Evolutionary conservation across 257 asterid genomes (phyloP).

Genomic region (Penstemon barbatus): DNA sequence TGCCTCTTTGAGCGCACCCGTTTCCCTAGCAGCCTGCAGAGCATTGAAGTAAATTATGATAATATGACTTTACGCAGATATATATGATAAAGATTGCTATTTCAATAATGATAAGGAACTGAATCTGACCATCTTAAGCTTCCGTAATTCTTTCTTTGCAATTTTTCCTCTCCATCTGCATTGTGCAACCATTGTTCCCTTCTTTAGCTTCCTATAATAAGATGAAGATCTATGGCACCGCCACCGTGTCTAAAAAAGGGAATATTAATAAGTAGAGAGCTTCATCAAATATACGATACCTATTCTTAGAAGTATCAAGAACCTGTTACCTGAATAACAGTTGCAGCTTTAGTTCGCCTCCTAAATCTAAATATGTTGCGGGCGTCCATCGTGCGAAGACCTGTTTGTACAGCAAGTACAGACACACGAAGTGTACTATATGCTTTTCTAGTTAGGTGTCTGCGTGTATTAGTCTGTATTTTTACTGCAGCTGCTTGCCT

Average conservation of each 20-base stretch:
- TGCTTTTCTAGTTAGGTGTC: conserved; percentile 61
- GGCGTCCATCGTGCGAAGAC: conserved; percentile 77
- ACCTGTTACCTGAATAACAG: conserved; percentile 70
- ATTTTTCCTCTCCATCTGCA: conserved; percentile 86
- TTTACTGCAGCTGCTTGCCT: conserved; percentile 85
- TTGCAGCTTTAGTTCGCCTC: conserved; percentile 83
- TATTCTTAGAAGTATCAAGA: conserved; percentile 19
- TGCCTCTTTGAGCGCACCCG: conserved; percentile 99
- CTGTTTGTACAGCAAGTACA: conserved; percentile 79
- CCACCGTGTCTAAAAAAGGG: conserved; percentile 70
- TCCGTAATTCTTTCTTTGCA: conserved; percentile 77
- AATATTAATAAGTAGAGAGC: conserved; percentile 31
- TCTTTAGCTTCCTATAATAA: conserved; percentile 63
- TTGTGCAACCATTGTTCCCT: conserved; percentile 73
- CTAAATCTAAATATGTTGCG: conserved; percentile 53
- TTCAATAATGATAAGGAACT: conserved; percentile 30
- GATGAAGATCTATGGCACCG: conserved; percentile 69
- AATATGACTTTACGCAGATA: too few relatives aligned
- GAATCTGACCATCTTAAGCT: conserved; percentile 79
- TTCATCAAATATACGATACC: conserved; percentile 23
- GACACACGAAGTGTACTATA: conserved; percentile 52
- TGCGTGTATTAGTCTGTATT: conserved; percentile 62
- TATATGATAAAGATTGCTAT: conserved; percentile 3
- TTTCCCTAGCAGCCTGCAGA: conserved; percentile 94
- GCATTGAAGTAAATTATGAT: conserved; percentile 9